Evolutionary conservation across 2,329 filamentous ascomycete genomes (phyloP).

Genomic region (Aaosphaeria pasadenensis): DNA sequence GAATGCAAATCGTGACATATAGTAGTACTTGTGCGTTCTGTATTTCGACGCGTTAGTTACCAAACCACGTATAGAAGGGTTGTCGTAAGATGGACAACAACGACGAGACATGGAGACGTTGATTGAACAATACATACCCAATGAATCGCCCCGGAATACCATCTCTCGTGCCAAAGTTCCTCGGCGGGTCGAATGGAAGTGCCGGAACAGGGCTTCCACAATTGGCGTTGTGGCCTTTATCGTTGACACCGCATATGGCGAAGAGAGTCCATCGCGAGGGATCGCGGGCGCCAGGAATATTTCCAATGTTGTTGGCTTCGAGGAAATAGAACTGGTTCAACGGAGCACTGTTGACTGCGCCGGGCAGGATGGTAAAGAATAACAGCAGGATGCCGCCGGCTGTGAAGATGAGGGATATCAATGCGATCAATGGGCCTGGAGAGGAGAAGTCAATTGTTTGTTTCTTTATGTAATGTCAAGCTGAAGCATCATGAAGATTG

Average conservation of each 20-base stretch:
- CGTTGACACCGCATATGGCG: conserved; percentile 67
- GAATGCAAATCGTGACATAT: conserved; percentile 89
- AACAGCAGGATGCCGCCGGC: conserved; percentile 62
- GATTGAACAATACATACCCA: conserved; percentile 34
- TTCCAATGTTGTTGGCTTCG: conserved; percentile 69
- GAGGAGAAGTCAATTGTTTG: not conserved
- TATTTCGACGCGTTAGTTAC: conserved; percentile 1
- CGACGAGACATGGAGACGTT: conserved; percentile 14
- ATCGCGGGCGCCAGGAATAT: conserved; percentile 59
- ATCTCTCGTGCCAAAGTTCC: conserved; percentile 58
- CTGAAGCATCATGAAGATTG: too few relatives aligned
- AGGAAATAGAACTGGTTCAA: conserved; percentile 83
- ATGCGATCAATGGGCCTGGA: conserved; percentile 54
- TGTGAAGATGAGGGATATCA: conserved; percentile 60
- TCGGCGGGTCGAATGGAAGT: conserved; percentile 63
- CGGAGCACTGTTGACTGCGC: conserved; percentile 53
- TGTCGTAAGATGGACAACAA: not conserved
- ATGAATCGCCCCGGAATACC: conserved; percentile 56
- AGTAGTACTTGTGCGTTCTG: conserved; percentile 64
- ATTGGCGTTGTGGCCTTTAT: conserved; percentile 52
- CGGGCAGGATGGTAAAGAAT: conserved; percentile 64
- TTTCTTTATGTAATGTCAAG: not conserved
- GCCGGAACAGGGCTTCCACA: conserved; percentile 63
- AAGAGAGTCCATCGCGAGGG: conserved; percentile 88
- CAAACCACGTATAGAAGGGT: not conserved